Evolutionary conservation across 768 basidiomycete species (phyloP).

Genomic region (Ramaria rubella): DNA sequence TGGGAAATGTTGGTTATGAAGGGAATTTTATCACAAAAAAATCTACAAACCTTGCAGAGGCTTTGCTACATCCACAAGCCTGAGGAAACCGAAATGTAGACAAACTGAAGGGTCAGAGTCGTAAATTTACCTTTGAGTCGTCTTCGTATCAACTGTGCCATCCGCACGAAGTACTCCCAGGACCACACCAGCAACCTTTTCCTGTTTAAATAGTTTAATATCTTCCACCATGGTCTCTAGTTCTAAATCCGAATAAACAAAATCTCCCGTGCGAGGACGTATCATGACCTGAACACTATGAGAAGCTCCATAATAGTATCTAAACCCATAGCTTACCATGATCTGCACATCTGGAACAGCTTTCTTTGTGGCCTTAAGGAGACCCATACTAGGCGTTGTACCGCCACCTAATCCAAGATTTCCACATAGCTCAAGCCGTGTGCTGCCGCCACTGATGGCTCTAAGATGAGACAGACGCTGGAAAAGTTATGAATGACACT

Average conservation of each 20-base stretch:
- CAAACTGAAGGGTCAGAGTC: background rate
- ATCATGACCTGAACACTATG: slow-evolving; percentile 56
- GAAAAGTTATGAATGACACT: background rate
- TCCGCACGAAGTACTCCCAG: slow-evolving; percentile 53
- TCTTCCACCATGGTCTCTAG: slow-evolving; percentile 71
- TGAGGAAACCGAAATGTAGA: slow-evolving; percentile 18
- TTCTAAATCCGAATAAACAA: slow-evolving; percentile 63
- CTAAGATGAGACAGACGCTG: slow-evolving; percentile 28
- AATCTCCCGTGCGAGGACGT: slow-evolving; percentile 73
- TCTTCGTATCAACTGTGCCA: slow-evolving; percentile 52
- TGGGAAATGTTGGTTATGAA: background rate
- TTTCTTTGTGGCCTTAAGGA: slow-evolving; percentile 51
- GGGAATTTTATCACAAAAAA: background rate
- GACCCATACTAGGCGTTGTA: slow-evolving; percentile 74
- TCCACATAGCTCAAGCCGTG: slow-evolving; percentile 71
- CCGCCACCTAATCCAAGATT: slow-evolving; percentile 72
- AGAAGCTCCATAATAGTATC: background rate
- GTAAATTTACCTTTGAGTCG: slow-evolving; percentile 46
- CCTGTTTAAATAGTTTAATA: slow-evolving; percentile 50
- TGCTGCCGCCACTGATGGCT: slow-evolving; percentile 63
- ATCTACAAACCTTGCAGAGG: slow-evolving; percentile 52
- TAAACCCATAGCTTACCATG: slow-evolving; percentile 45
- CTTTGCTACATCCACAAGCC: slow-evolving; percentile 49
- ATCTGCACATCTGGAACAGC: slow-evolving; percentile 35
- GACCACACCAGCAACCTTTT: slow-evolving; percentile 59